A percentile compares a stretch with the other conserved stretches of the same genome.
Evolutionary conservation across 2,329 filamentous ascomycete species (phyloP).

Genomic region (Chrysosporium queenslandicum): DNA sequence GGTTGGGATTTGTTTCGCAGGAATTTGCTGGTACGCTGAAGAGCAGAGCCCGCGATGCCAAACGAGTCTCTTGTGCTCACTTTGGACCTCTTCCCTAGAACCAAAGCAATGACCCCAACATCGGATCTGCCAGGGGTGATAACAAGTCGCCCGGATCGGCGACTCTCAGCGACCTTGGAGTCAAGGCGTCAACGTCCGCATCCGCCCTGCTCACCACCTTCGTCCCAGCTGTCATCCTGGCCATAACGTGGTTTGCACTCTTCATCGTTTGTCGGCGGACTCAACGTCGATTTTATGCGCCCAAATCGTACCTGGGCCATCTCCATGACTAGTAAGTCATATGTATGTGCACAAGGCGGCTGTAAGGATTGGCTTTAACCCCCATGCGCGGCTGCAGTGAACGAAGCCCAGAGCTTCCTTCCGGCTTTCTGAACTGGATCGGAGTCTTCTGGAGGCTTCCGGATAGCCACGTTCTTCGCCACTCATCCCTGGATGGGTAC

Average conservation of each 20-base stretch:
- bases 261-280: constrained; percentile 41
- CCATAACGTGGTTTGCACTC: constrained; percentile 34
- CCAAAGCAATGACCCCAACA: constrained; percentile 33
- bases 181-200: constrained; percentile 39
- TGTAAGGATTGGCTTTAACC: background rate
- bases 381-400: constrained; percentile 30
- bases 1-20: background rate
- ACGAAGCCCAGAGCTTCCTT: constrained; percentile 39
- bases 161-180: constrained; percentile 24
- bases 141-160: constrained; percentile 29
- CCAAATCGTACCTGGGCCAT: constrained; percentile 35
- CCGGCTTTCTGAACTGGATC: constrained; percentile 47
- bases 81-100: constrained; percentile 24
- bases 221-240: constrained; percentile 38
- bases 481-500: constrained; percentile 84
- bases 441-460: constrained; percentile 44
- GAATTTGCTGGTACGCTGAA: background rate
- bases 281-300: constrained; percentile 39
- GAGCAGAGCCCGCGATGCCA: background rate
- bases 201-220: constrained; percentile 42
- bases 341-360: background rate
- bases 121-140: constrained; percentile 34
- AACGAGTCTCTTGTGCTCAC: background rate
- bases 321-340: constrained; percentile 32
- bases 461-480: constrained; percentile 75